Conservation (phyloP, 2,329 filamentous ascomycete species). For the Incumbomyces delicatus region DNA sequence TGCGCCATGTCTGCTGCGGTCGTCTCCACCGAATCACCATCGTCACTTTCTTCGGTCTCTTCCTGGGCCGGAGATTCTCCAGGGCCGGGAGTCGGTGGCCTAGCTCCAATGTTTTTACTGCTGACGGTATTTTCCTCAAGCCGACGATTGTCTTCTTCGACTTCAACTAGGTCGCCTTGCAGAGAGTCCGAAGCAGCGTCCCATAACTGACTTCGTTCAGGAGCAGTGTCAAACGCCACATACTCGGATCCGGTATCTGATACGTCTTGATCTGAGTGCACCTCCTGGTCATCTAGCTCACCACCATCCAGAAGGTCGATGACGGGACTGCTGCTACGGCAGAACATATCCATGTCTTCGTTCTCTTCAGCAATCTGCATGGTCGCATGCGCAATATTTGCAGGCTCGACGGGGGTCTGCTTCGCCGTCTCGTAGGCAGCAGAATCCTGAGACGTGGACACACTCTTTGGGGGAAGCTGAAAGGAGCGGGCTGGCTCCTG, state of each 20-base stretch:
- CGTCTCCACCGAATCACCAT: too few relatives aligned
- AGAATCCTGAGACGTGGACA: slow-evolving; percentile 9
- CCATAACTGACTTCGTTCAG: slow-evolving; percentile 4
- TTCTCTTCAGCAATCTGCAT: background rate
- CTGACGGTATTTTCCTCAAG: background rate
- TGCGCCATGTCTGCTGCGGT: slow-evolving; percentile 7
- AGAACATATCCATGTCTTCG: background rate
- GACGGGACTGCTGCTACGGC: background rate
- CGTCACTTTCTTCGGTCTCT: background rate
- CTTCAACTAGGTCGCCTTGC: background rate
- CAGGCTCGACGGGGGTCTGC: background rate
- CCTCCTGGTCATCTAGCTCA: background rate
- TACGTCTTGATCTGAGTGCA: background rate
- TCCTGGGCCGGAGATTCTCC: background rate
- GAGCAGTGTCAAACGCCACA: slow-evolving; percentile 3
- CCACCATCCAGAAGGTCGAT: slow-evolving; percentile 2
- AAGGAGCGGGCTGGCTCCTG: slow-evolving; percentile 2
- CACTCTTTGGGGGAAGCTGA: slow-evolving; percentile 1
- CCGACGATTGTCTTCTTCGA: background rate
- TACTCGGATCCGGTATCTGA: slow-evolving; percentile 6
- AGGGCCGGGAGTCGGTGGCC: too few relatives aligned
- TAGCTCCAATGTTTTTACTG: background rate
- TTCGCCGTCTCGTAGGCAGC: slow-evolving; percentile 13
- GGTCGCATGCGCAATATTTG: background rate
- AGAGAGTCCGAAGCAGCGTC: background rate